A percentile compares a stretch with the other conserved stretches of the same genome.
These are phyloP conservation scores for Botryosphaeria dothidea DNA, from an alignment of 2,329 filamentous ascomycete species.

Conservation along the genomic window DNA sequence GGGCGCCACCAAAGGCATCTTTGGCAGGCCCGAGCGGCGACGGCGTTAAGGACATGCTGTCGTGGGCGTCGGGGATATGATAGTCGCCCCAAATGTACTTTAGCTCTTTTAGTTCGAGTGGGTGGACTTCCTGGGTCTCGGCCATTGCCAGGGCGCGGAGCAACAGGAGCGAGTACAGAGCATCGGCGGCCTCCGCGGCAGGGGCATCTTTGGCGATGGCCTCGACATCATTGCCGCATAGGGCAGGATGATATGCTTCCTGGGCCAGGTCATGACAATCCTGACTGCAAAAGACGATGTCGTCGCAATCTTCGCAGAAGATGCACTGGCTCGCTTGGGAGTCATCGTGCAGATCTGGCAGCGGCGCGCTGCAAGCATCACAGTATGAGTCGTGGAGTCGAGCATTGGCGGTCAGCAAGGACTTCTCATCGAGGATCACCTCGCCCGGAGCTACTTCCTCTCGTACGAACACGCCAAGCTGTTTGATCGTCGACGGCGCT, in stretches of 20 bases:
- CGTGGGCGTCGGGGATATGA: slow-evolving; percentile 15
- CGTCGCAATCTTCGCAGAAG: slow-evolving; percentile 57
- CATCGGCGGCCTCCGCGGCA: slow-evolving; percentile 59
- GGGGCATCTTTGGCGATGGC: slow-evolving; percentile 60
- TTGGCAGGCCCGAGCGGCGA: slow-evolving; percentile 1
- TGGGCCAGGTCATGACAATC: slow-evolving; percentile 58
- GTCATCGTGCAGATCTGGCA: slow-evolving; percentile 49
- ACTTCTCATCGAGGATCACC: slow-evolving; percentile 76
- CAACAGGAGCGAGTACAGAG: slow-evolving; percentile 61
- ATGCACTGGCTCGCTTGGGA: slow-evolving; percentile 33
- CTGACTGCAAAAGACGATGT: slow-evolving; percentile 62
- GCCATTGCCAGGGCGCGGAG: slow-evolving; percentile 62
- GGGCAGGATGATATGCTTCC: slow-evolving; percentile 57
- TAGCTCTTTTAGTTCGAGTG: slow-evolving; percentile 60
- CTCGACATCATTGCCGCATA: slow-evolving; percentile 58
- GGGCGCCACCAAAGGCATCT: slow-evolving; percentile 31
- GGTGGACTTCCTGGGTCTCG: slow-evolving; percentile 59
- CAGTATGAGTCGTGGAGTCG: slow-evolving; percentile 83
- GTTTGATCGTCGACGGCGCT: slow-evolving; percentile 62
- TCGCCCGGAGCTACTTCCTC: slow-evolving; percentile 77
- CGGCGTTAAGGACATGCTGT: slow-evolving; percentile 2
- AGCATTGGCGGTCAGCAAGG: slow-evolving; percentile 85
- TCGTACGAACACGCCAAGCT: slow-evolving; percentile 88
- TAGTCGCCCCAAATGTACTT: slow-evolving; percentile 70
- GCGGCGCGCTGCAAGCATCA: slow-evolving; percentile 79